Evolutionary conservation across 2,329 filamentous ascomycete genomes (phyloP).

Genomic region (Westerdykella aurantiaca): DNA sequence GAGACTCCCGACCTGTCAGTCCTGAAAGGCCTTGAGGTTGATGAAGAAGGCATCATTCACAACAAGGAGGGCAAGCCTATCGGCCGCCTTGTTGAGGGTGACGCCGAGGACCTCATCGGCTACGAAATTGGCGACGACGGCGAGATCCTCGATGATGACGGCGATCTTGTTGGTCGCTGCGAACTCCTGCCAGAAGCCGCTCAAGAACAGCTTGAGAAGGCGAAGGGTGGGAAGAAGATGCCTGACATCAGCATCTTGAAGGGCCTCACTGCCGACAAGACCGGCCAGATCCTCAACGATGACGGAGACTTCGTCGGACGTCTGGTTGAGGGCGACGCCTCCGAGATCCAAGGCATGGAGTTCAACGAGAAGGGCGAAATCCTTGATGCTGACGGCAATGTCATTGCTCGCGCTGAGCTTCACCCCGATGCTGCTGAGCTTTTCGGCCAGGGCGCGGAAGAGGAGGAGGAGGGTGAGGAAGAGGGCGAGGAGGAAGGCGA

Average conservation of each 20-base stretch:
- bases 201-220: conserved; percentile 39
- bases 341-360: conserved; percentile 44
- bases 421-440: conserved; percentile 43
- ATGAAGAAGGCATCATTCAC: conserved; percentile 50
- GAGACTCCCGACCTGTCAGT: conserved; percentile 43
- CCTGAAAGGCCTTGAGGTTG: conserved; percentile 48
- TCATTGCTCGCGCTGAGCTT: conserved; percentile 49
- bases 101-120: conserved; percentile 48
- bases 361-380: conserved; percentile 52
- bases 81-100: conserved; percentile 47
- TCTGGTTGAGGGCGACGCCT: conserved; percentile 45
- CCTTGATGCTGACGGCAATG: conserved; percentile 50
- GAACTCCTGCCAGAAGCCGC: conserved; percentile 45
- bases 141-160: conserved; percentile 52
- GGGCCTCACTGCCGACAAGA: conserved; percentile 43
- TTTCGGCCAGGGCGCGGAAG: conserved; percentile 30
- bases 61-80: conserved; percentile 47
- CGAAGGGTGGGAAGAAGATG: conserved; percentile 35
- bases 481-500: conserved; percentile 18
- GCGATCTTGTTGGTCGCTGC: conserved; percentile 50
- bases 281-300: conserved; percentile 46
- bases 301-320: conserved; percentile 48
- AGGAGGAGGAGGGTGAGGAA: conserved; percentile 15
- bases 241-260: conserved; percentile 45
- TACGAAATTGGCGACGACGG: conserved; percentile 51